phyloP scores from a whole-genome alignment of 495 filamentous ascomycete species.

The Penicillium antarcticum region DNA sequence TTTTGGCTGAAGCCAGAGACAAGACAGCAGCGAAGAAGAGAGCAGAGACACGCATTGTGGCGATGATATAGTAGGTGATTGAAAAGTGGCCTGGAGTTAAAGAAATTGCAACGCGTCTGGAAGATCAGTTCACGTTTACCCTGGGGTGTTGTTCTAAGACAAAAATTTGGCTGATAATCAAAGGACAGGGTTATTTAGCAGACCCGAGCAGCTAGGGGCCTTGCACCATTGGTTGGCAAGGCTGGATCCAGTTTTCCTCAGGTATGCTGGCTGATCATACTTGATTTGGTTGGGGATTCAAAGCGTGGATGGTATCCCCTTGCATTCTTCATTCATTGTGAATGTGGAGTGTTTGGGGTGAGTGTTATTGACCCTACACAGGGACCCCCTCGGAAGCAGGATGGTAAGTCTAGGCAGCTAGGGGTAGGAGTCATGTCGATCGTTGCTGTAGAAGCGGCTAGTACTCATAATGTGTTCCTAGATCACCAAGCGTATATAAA shows the following conservation, averaged over 20 bases:
- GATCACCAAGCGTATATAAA: background rate
- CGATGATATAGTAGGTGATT: background rate
- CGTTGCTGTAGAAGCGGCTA: background rate
- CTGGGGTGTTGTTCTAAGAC: background rate
- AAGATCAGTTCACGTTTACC: conserved; percentile 9
- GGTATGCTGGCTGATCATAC: conserved; percentile 8
- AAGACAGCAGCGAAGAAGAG: conserved; percentile 21
- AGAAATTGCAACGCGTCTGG: background rate
- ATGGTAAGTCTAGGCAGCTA: background rate
- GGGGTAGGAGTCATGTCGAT: background rate
- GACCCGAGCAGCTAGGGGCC: conserved; percentile 4
- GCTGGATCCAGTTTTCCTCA: background rate
- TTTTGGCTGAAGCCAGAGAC: conserved; percentile 19
- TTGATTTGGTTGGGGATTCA: conserved; percentile 11
- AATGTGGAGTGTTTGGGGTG: conserved; percentile 15
- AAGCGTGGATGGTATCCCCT: conserved; percentile 15
- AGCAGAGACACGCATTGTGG: conserved; percentile 31
- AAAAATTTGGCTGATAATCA: background rate
- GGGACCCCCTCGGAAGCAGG: conserved; percentile 2
- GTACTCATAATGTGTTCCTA: background rate
- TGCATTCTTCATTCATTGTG: conserved; percentile 19
- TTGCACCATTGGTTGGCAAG: conserved; percentile 13
- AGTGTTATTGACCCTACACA: conserved; percentile 9
- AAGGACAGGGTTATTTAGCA: conserved; percentile 10
- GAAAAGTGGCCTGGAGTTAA: background rate